Evolutionary conservation across 805 yeast genomes (phyloP).

Genomic region (Ogataea glucozyma): DNA sequence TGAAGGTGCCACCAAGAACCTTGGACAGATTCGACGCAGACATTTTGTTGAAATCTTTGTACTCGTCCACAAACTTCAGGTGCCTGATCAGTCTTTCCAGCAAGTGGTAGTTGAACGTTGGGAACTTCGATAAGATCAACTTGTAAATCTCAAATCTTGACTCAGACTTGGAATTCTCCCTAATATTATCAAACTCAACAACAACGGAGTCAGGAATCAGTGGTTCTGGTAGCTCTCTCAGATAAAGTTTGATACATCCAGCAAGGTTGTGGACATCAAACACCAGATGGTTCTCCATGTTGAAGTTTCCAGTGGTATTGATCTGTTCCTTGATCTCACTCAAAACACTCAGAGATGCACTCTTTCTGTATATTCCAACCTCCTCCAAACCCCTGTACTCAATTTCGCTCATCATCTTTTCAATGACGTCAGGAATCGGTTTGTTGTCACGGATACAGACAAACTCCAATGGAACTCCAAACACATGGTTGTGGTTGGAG

Average conservation of each 20-base stretch:
- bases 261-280: slow-evolving; percentile 85
- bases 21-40: slow-evolving; percentile 87
- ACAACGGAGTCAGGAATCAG: slow-evolving; percentile 68
- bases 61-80: slow-evolving; percentile 64
- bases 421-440: slow-evolving; percentile 64
- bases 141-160: slow-evolving; percentile 30
- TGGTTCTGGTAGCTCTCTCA: slow-evolving; percentile 87
- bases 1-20: slow-evolving; percentile 70
- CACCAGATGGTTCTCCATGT: slow-evolving; percentile 42
- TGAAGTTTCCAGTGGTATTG: slow-evolving; percentile 47
- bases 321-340: slow-evolving; percentile 44
- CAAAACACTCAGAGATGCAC: slow-evolving; percentile 52
- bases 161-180: slow-evolving; percentile 25
- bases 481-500: slow-evolving; percentile 44
- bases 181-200: slow-evolving; percentile 49
- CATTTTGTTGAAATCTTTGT: slow-evolving; percentile 77
- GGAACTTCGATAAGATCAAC: slow-evolving; percentile 43
- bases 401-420: slow-evolving; percentile 66
- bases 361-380: slow-evolving; percentile 82
- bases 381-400: slow-evolving; percentile 88
- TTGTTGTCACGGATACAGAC: slow-evolving; percentile 73
- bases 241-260: slow-evolving; percentile 79
- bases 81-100: slow-evolving; percentile 69
- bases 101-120: slow-evolving; percentile 65
- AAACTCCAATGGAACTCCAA: slow-evolving; percentile 82